These are phyloP conservation scores for Solanum rostratum DNA, from an alignment of 257 asterid species.

Conservation along the genomic window DNA sequence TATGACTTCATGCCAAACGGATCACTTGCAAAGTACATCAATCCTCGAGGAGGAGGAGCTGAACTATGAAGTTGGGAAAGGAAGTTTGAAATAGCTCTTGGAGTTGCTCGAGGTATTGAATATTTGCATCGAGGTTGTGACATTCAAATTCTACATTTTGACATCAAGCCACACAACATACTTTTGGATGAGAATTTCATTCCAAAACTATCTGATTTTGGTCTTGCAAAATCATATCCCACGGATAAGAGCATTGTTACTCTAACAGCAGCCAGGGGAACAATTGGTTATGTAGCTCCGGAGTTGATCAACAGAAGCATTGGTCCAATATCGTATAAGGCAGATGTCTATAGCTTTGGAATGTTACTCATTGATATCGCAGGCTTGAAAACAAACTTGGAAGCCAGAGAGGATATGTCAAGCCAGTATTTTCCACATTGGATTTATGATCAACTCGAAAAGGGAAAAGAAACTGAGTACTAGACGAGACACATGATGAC, in stretches of 20 bases:
- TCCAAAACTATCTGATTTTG: constrained; percentile 14
- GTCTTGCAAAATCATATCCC: constrained; percentile 8
- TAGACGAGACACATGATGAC: neutral
- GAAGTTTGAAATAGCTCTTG: constrained; percentile 3
- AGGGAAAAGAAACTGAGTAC: neutral
- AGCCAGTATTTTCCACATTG: constrained; percentile 6
- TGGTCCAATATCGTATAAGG: constrained; percentile 10
- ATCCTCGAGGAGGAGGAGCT: neutral
- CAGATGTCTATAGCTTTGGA: constrained; percentile 20
- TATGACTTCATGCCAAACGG: neutral
- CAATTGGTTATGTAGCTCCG: constrained; percentile 20
- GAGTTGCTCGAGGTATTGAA: constrained; percentile 7
- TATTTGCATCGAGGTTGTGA: constrained; percentile 1
- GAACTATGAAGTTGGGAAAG: neutral
- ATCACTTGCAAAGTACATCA: constrained; percentile 6
- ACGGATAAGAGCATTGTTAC: neutral
- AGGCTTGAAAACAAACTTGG: constrained; percentile 3
- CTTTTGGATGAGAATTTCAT: constrained; percentile 9
- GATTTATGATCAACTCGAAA: constrained; percentile 1
- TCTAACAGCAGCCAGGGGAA: constrained; percentile 11
- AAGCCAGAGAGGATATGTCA: neutral
- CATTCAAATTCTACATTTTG: constrained; percentile 12
- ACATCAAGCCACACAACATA: constrained; percentile 17
- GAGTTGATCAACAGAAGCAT: constrained; percentile 10
- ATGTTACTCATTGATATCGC: constrained; percentile 9